Percentiles rank a stretch among this genome's conserved stretches.
Evolutionary conservation across 495 filamentous ascomycete species (phyloP).

Genomic region (Pyrenula aspistea): DNA sequence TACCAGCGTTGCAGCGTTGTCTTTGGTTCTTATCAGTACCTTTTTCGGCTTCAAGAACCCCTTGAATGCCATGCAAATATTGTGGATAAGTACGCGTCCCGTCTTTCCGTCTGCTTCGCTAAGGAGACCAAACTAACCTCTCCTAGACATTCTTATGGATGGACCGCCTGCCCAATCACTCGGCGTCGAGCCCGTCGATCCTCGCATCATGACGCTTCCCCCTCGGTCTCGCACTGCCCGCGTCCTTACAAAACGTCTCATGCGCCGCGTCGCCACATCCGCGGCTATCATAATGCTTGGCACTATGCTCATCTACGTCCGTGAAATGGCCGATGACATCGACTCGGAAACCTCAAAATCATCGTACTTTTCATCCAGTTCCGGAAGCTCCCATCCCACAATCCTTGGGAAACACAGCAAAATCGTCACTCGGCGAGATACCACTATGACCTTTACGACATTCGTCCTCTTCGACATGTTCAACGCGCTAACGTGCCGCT

Average conservation of each 20-base stretch:
- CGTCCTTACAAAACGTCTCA: conserved; percentile 70
- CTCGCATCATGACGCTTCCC: conserved; percentile 83
- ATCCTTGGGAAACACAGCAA: conserved; percentile 30
- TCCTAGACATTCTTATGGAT: conserved; percentile 94
- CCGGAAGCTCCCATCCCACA: neutral
- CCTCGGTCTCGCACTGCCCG: conserved; percentile 74
- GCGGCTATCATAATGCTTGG: conserved; percentile 82
- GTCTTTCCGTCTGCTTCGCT: neutral
- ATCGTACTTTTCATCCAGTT: neutral
- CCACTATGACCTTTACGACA: conserved; percentile 98
- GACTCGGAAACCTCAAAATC: neutral
- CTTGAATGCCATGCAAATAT: conserved; percentile 96
- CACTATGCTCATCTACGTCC: conserved; percentile 80
- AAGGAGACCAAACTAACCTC: conserved; percentile 14
- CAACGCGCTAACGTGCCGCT: conserved; percentile 88
- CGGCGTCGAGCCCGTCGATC: conserved; percentile 91
- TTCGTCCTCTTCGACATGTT: conserved; percentile 99
- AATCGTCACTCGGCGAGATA: conserved; percentile 79
- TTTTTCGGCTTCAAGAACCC: conserved; percentile 87
- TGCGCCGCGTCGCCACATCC: conserved; percentile 77
- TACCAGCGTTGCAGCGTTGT: conserved; percentile 87
- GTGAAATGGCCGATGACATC: conserved; percentile 67
- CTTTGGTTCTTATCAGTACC: conserved; percentile 83
- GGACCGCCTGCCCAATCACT: conserved; percentile 94
- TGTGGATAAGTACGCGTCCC: conserved; percentile 84